phyloP scores from a whole-genome alignment of 495 filamentous ascomycete species.

The Hypoxylon trugodes region DNA sequence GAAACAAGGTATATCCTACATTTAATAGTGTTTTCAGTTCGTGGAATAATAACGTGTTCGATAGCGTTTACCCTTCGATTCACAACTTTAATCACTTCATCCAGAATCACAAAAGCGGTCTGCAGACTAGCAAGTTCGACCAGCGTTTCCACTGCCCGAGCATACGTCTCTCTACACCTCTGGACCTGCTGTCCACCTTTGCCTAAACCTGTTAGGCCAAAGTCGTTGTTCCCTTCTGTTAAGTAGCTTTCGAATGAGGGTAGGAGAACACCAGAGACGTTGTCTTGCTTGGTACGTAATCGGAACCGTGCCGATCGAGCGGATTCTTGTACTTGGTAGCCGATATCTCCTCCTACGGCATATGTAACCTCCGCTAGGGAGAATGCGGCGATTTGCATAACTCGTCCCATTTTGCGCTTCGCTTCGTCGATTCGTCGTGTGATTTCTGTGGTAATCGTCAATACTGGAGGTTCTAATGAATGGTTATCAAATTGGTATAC shows the following conservation, averaged over 20 bases:
- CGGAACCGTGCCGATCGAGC: constrained; percentile 92
- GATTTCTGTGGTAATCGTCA: constrained; percentile 69
- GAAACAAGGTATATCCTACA: constrained; percentile 61
- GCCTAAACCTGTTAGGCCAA: constrained; percentile 92
- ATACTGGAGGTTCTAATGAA: constrained; percentile 8
- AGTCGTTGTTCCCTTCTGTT: constrained; percentile 91
- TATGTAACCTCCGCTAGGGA: constrained; percentile 98
- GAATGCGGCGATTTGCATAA: constrained; percentile 99
- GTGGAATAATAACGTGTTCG: constrained; percentile 97
- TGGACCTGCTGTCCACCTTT: constrained; percentile 98
- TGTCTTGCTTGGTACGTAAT: constrained; percentile 93
- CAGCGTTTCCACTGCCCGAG: constrained; percentile 94
- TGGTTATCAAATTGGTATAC: constrained; percentile 52
- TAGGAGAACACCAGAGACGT: constrained; percentile 94
- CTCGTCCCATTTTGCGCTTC: constrained; percentile 98
- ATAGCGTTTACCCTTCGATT: constrained; percentile 81
- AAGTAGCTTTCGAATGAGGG: constrained; percentile 91
- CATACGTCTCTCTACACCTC: constrained; percentile 93
- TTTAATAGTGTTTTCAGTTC: constrained; percentile 99
- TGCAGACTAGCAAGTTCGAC: constrained; percentile 94
- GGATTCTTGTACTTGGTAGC: constrained; percentile 96
- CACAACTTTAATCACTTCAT: constrained; percentile 99
- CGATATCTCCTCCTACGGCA: constrained; percentile 93
- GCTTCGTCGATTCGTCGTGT: constrained; percentile 97
- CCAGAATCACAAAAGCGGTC: constrained; percentile 97